A percentile compares a stretch with the other conserved stretches of the same genome.
phyloP scores from a whole-genome alignment of 2,329 filamentous ascomycete genomes.

The Dactylellina cionopaga region DNA sequence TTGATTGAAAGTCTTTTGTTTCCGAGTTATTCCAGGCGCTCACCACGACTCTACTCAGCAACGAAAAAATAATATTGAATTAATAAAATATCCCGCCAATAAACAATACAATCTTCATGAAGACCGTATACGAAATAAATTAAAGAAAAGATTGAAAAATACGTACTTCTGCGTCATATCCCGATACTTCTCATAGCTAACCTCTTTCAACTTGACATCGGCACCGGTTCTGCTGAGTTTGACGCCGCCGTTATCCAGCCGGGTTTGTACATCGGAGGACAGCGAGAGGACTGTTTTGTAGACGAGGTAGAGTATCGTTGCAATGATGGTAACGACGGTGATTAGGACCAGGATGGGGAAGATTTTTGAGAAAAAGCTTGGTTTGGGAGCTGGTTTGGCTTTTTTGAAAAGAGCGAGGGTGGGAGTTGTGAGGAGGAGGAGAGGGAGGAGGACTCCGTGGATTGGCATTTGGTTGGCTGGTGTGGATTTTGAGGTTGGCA shows the following conservation, averaged over 20 bases:
- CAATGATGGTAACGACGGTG: constrained; percentile 29
- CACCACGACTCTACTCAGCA: constrained; percentile 29
- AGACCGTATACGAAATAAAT: too few relatives aligned
- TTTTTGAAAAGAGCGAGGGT: constrained; percentile 9
- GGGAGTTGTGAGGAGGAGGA: constrained; percentile 6
- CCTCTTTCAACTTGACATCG: constrained; percentile 36
- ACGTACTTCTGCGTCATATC: constrained; percentile 48
- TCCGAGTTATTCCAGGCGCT: constrained; percentile 47
- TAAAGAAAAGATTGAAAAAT: too few relatives aligned
- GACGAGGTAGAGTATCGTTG: constrained; percentile 29
- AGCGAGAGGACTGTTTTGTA: constrained; percentile 26
- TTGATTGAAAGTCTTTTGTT: constrained; percentile 36
- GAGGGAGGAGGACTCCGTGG: neutral
- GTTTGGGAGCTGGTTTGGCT: constrained; percentile 19
- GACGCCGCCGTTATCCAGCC: constrained; percentile 20
- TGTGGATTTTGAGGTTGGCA: neutral
- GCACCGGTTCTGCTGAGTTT: constrained; percentile 36
- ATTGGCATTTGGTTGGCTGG: neutral
- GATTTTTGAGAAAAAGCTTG: constrained; percentile 21
- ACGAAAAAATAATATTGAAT: neutral
- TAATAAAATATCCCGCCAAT: too few relatives aligned
- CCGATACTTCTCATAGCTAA: constrained; percentile 45
- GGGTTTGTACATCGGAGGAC: constrained; percentile 1
- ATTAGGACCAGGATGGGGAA: constrained; percentile 23
- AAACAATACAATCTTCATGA: too few relatives aligned